Conservation (phyloP, 805 yeast genomes). For the Osmozyma mogii region DNA sequence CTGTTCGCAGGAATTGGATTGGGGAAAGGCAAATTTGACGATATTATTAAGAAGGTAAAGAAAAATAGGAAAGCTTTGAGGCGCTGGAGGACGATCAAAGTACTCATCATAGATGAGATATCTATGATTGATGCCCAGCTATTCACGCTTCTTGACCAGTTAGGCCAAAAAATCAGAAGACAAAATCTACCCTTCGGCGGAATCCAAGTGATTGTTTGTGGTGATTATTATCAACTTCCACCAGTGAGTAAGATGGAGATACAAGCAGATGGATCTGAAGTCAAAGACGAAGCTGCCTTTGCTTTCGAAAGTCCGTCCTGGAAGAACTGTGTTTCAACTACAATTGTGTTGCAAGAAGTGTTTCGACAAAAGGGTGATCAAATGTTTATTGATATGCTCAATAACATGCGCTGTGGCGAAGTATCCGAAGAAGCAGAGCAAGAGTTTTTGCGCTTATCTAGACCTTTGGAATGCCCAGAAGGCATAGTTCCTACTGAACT, state of each 20-base stretch:
- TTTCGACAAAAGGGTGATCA: conserved; percentile 84
- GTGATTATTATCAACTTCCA: conserved; percentile 96
- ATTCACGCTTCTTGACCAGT: conserved; percentile 62
- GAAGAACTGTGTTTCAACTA: conserved; percentile 53
- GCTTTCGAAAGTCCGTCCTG: conserved; percentile 75
- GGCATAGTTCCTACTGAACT: conserved; percentile 86
- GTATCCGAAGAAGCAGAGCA: conserved; percentile 41
- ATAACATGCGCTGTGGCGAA: conserved; percentile 69
- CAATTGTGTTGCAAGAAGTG: conserved; percentile 67
- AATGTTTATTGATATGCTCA: conserved; percentile 69
- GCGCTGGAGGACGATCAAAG: conserved; percentile 63
- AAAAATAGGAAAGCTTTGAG: conserved; percentile 34
- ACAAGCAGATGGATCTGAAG: conserved; percentile 20
- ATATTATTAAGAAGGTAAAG: conserved; percentile 41
- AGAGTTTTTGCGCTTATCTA: conserved; percentile 45
- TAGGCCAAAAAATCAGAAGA: conserved; percentile 56
- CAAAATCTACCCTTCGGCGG: conserved; percentile 79
- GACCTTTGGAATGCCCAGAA: conserved; percentile 53
- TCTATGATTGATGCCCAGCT: conserved; percentile 86
- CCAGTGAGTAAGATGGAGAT: conserved; percentile 51
- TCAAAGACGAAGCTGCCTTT: conserved; percentile 31
- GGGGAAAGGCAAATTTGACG: conserved; percentile 45
- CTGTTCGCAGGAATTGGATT: conserved; percentile 81
- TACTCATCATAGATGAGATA: conserved; percentile 82
- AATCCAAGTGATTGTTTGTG: conserved; percentile 78